These are phyloP conservation scores for Fusarium sp. DNA, from an alignment of 2,329 filamentous ascomycete genomes.

Conservation along the genomic window DNA sequence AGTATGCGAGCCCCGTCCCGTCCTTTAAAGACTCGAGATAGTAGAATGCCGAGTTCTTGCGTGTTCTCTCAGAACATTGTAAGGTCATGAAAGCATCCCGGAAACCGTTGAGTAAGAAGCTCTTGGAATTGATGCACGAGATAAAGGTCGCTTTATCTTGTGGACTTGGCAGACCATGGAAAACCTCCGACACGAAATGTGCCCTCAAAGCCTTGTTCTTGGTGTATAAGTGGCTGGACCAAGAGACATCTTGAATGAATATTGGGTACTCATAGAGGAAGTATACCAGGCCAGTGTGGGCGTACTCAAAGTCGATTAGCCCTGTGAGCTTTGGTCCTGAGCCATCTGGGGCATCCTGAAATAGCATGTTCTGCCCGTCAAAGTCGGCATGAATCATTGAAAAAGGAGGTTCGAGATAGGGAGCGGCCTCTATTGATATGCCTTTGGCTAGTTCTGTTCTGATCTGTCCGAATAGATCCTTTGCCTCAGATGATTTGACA, in stretches of 20 bases:
- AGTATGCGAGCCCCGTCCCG: not conserved
- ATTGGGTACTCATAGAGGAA: conserved; percentile 7
- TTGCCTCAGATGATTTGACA: not conserved
- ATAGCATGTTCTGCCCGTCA: conserved; percentile 8
- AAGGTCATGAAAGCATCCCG: not conserved
- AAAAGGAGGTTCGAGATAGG: not conserved
- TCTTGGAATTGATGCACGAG: not conserved
- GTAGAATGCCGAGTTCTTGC: not conserved
- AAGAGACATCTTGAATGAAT: conserved; percentile 6
- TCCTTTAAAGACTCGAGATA: not conserved
- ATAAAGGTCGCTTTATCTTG: not conserved
- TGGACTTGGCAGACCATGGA: not conserved
- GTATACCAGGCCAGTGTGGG: not conserved
- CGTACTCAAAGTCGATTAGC: conserved; percentile 4
- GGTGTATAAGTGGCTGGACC: not conserved
- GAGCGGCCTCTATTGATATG: not conserved
- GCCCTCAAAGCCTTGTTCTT: not conserved
- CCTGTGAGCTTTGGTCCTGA: not conserved
- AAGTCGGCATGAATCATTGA: conserved; percentile 6
- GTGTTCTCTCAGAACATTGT: not conserved
- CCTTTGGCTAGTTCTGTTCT: not conserved
- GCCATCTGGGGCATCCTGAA: not conserved
- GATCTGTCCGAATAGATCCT: not conserved
- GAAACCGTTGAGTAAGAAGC: not conserved
- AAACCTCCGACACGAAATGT: not conserved